Base-by-base conservation (phyloP, 176 grass and related monocot genomes). In the Hordeum marinum region DNA sequence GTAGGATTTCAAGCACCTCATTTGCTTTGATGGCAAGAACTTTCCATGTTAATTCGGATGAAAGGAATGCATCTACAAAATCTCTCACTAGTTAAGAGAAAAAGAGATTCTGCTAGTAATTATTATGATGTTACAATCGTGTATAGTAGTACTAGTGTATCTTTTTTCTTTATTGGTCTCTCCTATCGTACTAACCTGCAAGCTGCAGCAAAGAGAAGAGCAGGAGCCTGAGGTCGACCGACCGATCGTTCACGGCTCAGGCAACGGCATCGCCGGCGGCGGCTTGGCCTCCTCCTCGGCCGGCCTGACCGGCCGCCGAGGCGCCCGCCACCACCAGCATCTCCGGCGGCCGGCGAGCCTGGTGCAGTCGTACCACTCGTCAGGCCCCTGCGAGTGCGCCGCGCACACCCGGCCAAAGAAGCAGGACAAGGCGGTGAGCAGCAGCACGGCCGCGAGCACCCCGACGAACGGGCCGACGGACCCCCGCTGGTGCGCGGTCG, bases 341-440 rank as follows among this genome's bases (percentile, higher is more conserved):
- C 84, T 50, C 57, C 89, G 63, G 71, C 79, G 41, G 40, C 41
- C 78, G 3, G 59, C 77, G 2, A 86, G 83, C 42, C 67, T 75
- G 3, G 80, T 75, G 85, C 96, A 98, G 57, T 95, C 87, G 40
- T 98, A 95, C 42, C 54, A 75, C 26, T 92, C 88, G 46, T 98
- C 96, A 0, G 91, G 91, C 14, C 87, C 87, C 52, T 87, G 82
- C 7, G 76, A 85, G 32, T 87, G 80, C 76, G 58, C 58, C 7
- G 83, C 74, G 73, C 93, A 98, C 14, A 86, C 81, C 32, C 81
- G 77, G 32, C 93, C 93, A 6, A 91, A 81, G 76, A 92, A 35
- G 79, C 96, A 99, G 6, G 96, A 92, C 46, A 99, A 50, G 52
- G 82, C 69, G 23, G 91, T 89, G 81, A 99, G 75, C 25, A 94